Evolutionary conservation across 192 early-diverging fungal genomes (phyloP).

Genomic region (Paraglomus brasilianum): DNA sequence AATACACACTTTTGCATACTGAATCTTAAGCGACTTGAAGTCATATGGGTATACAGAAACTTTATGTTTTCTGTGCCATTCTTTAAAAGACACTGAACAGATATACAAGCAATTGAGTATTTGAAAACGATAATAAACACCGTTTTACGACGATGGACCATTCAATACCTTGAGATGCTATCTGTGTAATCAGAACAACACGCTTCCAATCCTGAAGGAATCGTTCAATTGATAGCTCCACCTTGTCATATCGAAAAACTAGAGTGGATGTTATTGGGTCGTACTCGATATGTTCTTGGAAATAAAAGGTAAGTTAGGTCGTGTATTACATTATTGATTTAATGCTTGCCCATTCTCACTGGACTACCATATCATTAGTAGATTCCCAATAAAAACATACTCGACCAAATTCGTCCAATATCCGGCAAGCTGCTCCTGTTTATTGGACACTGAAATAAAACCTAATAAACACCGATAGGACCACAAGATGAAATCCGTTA

Average conservation of each 20-base stretch:
- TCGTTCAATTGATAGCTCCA: not conserved
- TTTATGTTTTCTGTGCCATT: no score
- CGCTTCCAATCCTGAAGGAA: not conserved
- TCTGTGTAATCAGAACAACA: conserved; percentile 13
- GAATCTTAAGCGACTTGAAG: no score
- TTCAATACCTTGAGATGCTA: conserved; percentile 8
- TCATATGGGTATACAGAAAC: no score
- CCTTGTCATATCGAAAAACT: not conserved
- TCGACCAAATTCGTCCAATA: not conserved
- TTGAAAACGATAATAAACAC: no score
- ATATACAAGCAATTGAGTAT: no score
- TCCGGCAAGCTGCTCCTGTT: not conserved
- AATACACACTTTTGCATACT: no score
- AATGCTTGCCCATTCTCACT: not conserved
- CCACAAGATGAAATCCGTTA: not conserved
- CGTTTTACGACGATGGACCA: not conserved
- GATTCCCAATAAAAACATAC: not conserved
- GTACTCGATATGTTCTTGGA: not conserved
- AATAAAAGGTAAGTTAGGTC: not conserved
- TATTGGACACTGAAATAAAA: not conserved
- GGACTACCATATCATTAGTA: not conserved
- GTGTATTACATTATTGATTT: not conserved
- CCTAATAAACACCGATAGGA: conserved; percentile 3
- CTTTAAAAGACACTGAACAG: no score
- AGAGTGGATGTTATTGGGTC: not conserved